These are phyloP conservation scores for Fagopyrum esculentum DNA, from an alignment of 148 eudicot species.

Conservation along the genomic window DNA sequence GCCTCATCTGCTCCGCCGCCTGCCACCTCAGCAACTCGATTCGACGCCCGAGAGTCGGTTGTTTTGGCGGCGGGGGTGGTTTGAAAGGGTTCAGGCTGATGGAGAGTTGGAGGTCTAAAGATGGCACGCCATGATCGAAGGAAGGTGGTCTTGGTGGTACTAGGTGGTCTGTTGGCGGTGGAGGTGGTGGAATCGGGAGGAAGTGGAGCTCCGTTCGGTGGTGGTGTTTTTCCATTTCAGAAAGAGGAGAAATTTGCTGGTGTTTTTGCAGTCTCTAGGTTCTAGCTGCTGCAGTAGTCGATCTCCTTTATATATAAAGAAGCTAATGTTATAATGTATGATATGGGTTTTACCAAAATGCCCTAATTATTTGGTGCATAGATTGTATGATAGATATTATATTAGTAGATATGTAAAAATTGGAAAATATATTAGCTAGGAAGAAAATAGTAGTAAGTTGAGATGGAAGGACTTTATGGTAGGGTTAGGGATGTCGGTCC, in stretches of 20 bases:
- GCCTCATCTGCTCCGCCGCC: constrained; percentile 68
- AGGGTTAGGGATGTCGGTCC: constrained; percentile 2
- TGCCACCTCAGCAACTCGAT: constrained; percentile 65
- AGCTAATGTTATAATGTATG: neutral
- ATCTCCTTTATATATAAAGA: neutral
- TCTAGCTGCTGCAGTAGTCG: neutral
- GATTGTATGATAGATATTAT: too few relatives aligned
- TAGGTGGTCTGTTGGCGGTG: constrained; percentile 6
- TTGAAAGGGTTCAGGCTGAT: constrained; percentile 44
- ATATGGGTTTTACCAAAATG: neutral
- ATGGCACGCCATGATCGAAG: constrained; percentile 17
- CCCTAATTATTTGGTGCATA: neutral
- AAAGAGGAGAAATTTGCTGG: neutral
- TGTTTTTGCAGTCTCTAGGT: neutral
- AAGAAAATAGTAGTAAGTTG: neutral
- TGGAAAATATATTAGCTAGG: neutral
- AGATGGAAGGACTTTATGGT: neutral
- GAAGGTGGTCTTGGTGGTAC: neutral
- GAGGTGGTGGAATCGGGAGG: neutral
- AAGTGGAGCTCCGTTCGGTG: constrained; percentile 17
- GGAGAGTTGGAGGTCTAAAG: constrained; percentile 69
- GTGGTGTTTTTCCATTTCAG: constrained; percentile 58
- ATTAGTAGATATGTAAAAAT: neutral
- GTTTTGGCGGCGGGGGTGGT: neutral
- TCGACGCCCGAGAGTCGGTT: neutral